Evolutionary conservation across 108 stramenopile genomes (phyloP), one percentile per base, ranked within the genome.

Genomic region (Conticribra weissflogii): DNA sequence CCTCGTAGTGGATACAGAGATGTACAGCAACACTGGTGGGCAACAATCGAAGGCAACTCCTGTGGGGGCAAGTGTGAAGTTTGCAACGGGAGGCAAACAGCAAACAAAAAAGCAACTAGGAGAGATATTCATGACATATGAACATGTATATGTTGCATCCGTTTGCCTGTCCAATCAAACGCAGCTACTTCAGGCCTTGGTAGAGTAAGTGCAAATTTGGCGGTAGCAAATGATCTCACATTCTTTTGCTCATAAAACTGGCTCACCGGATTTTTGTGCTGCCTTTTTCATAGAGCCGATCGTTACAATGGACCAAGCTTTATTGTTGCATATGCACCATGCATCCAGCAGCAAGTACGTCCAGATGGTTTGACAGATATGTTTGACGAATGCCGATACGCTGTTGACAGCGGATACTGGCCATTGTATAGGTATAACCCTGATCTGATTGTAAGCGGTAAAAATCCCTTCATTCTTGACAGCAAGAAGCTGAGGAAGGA

Each of bases 51-150:
- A 86, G 59, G 71, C 86, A 0, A 86, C 86, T n/a, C 86, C 86
- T 18, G 74, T 55, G 41, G 86, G 86, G 34, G 83, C 86, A 18
- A 54, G 74, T 21, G 86, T 81, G 14, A 82, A 84, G 70, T 86
- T 86, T 60, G 77, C 86, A 19, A 61, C 67, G 15, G 83, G 79
- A 8, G 86, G 86, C 17, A 86, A 86, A 41, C 55, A 71, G 51
- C 86, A 86, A 53, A 63, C 71, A 16, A 86, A 86, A 56, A 86
- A 86, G 57, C 75, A 79, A 46, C 79, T 86, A 21, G 86, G 86
- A 16, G 76, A 79, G 46, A 86, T 86, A 29, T 86, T 86, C 59
- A 86, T 86, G 86, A 79, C 86, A 29, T 86, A 86, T 56, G 86
- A 86, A 54, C 86, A 86, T 46, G 78, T 83, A n/a, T 86, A 86